Evolutionary conservation across 352 stramenopile genomes (phyloP).

Genomic region (Phytopythium sindhum): DNA sequence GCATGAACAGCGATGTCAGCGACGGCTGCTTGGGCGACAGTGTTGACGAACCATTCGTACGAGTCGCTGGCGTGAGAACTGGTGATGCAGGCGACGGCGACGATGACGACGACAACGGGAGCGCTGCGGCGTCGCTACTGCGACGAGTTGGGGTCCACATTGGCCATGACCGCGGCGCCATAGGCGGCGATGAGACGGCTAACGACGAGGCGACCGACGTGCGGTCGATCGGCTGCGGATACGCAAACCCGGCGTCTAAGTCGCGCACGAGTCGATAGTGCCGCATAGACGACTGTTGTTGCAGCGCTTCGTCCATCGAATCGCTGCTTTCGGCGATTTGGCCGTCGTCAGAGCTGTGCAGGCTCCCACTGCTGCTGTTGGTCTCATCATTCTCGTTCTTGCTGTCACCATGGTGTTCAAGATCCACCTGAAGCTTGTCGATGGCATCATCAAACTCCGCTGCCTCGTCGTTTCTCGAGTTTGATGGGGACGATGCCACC

Average conservation of each 20-base stretch:
- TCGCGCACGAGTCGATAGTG: conserved; percentile 55
- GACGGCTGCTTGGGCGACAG: conserved; percentile 14
- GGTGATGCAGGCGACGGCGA: conserved; percentile 5
- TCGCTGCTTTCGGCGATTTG: conserved; percentile 24
- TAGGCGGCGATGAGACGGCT: conserved; percentile 11
- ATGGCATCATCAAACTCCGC: conserved; percentile 26
- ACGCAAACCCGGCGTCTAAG: conserved; percentile 52
- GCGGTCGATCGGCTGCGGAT: conserved; percentile 34
- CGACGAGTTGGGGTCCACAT: conserved; percentile 7
- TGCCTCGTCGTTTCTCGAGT: conserved; percentile 15
- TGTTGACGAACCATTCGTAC: background rate
- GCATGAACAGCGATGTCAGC: conserved; percentile 34
- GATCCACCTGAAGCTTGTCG: conserved; percentile 15
- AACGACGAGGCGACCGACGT: conserved; percentile 25
- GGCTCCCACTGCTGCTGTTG: conserved; percentile 7
- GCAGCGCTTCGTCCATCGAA: conserved; percentile 8
- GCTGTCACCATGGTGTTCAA: background rate
- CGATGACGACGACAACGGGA: conserved; percentile 7
- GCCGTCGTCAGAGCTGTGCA: background rate
- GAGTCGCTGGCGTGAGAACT: background rate
- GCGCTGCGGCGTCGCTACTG: background rate
- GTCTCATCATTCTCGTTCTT: background rate
- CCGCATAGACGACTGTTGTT: conserved; percentile 12
- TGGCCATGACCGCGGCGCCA: conserved; percentile 17
- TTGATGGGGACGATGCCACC: conserved; percentile 24